These are phyloP conservation scores for Pigoraptor vietnamica DNA, from an alignment of 78 protist species.

Conservation along the genomic window DNA sequence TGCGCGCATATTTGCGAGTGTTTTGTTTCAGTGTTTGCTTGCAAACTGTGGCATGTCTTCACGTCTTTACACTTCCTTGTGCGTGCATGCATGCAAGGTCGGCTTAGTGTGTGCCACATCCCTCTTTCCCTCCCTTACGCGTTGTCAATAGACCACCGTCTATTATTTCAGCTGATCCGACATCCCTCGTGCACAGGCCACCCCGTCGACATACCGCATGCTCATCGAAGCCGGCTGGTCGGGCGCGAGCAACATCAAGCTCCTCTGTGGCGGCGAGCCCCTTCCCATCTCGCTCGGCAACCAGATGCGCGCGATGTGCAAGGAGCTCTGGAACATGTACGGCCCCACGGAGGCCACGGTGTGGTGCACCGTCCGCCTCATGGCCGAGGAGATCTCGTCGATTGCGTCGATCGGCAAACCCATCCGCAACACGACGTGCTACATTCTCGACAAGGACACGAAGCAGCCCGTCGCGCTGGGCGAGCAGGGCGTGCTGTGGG, in stretches of 20 bases:
- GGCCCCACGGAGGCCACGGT: conserved; percentile 37
- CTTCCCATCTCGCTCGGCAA: conserved; percentile 9
- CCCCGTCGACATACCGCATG: conserved; percentile 22
- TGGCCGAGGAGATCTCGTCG: no score
- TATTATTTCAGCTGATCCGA: neutral
- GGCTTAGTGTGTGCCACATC: no score
- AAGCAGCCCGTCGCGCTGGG: conserved; percentile 34
- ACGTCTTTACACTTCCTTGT: no score
- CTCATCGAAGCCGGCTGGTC: conserved; percentile 11
- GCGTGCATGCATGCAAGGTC: no score
- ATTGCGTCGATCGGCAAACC: conserved; percentile 20
- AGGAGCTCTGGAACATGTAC: conserved; percentile 29
- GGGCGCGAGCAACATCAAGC: neutral
- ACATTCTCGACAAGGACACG: conserved; percentile 11
- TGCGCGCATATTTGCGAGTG: no score
- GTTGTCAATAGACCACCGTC: neutral
- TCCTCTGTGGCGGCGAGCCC: conserved; percentile 30
- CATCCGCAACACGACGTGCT: conserved; percentile 26
- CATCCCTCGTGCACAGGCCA: conserved; percentile 4
- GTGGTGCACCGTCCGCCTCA: conserved; percentile 26
- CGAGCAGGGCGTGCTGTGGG: conserved; percentile 45
- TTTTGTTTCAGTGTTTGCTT: no score
- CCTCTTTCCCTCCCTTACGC: no score
- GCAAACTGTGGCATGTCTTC: no score
- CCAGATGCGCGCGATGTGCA: neutral